Conservation (phyloP, 1,139 yeast genomes). For the Hansenula lynferdii region DNA sequence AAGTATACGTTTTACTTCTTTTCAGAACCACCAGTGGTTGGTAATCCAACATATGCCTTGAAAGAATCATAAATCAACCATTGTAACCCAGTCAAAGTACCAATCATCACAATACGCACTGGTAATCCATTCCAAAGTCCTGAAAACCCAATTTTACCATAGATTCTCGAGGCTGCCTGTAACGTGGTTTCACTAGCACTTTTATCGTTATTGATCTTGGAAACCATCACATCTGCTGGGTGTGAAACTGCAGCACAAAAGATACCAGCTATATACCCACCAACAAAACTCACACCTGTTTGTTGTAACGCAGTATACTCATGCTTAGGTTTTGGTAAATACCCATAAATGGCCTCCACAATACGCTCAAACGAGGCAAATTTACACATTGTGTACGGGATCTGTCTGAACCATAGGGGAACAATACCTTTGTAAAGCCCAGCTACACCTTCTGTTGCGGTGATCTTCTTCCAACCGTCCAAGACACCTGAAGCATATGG, state of each 20-base stretch:
- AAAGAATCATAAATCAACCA: conserved; percentile 95
- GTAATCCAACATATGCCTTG: conserved; percentile 86
- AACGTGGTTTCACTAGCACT: conserved; percentile 61
- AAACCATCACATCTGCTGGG: conserved; percentile 97
- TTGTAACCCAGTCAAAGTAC: conserved; percentile 94
- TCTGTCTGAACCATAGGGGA: conserved; percentile 93
- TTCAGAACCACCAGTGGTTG: conserved; percentile 77
- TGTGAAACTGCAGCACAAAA: conserved; percentile 92
- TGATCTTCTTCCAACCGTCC: conserved; percentile 65
- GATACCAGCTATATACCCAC: conserved; percentile 96
- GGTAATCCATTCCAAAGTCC: conserved; percentile 96
- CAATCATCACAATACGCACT: conserved; percentile 92
- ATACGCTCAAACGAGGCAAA: conserved; percentile 91
- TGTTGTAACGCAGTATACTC: conserved; percentile 61
- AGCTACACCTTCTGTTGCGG: conserved; percentile 60
- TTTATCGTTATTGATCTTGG: conserved; percentile 79
- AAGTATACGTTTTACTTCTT: neutral
- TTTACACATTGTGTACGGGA: conserved; percentile 95
- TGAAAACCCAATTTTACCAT: conserved; percentile 72
- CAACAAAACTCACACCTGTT: conserved; percentile 89
- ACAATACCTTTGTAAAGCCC: conserved; percentile 83
- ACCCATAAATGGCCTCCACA: conserved; percentile 64
- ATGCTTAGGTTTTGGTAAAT: conserved; percentile 45
- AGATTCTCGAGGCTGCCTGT: conserved; percentile 67
- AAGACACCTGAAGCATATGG: conserved; percentile 61